A percentile compares a stretch with the other conserved stretches of the same genome.
Conservation (phyloP, 1,284 basidiomycete genomes). For the Thecaphora thlaspeos region DNA sequence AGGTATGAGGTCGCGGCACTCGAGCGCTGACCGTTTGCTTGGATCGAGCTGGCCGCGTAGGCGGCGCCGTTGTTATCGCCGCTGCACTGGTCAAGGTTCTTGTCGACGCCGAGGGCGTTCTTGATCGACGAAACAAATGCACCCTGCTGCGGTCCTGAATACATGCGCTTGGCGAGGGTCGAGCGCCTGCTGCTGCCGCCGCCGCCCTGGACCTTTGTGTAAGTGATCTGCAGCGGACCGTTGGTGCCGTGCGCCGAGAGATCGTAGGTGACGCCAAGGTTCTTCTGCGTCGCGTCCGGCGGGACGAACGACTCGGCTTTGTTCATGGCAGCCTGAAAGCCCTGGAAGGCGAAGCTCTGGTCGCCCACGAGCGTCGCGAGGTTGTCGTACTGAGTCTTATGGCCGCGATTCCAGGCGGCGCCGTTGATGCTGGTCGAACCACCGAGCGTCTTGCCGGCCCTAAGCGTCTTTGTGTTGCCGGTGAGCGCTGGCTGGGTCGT, state of each 20-base stretch:
- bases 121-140: constrained; percentile 64
- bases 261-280: constrained; percentile 63
- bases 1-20: constrained; percentile 62
- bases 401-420: constrained; percentile 65
- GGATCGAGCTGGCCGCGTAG: constrained; percentile 61
- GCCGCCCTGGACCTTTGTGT: constrained; percentile 56
- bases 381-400: constrained; percentile 66
- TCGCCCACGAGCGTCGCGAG: constrained; percentile 64
- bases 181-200: constrained; percentile 3
- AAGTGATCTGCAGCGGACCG: constrained; percentile 65
- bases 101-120: constrained; percentile 62
- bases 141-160: constrained; percentile 64
- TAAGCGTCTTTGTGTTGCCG: constrained; percentile 59
- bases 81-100: constrained; percentile 64
- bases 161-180: constrained; percentile 60
- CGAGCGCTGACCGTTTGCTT: constrained; percentile 12
- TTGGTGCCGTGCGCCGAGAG: constrained; percentile 62
- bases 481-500: constrained; percentile 59
- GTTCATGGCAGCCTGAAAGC: constrained; percentile 63
- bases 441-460: constrained; percentile 65
- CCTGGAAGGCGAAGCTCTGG: constrained; percentile 65
- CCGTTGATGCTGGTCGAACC: constrained; percentile 68
- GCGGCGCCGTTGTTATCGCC: constrained; percentile 66
- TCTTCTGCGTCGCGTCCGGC: constrained; percentile 63
- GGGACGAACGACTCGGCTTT: constrained; percentile 66